Conservation (phyloP, 352 stramenopile species). For the Phytophthora nicotianae region DNA sequence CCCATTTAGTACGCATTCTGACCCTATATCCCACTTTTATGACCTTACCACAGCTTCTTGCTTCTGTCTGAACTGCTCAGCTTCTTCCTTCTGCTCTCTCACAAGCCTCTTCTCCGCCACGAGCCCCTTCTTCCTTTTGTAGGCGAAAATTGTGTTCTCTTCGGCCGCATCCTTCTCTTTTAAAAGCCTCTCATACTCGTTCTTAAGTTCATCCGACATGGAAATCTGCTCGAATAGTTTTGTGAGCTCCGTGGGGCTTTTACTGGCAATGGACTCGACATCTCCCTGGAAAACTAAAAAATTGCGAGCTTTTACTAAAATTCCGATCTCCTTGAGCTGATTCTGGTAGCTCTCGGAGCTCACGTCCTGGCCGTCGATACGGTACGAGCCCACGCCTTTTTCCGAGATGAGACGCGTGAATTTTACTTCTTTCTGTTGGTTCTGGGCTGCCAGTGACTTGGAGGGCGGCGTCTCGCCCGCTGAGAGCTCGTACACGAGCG, state of each 20-base stretch:
- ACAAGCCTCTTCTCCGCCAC: conserved; percentile 91
- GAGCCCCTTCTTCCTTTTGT: conserved; percentile 96
- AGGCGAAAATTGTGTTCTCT: conserved; percentile 94
- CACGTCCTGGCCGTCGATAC: conserved; percentile 79
- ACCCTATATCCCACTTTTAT: not conserved
- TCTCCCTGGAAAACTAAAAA: conserved; percentile 99
- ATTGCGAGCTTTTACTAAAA: conserved; percentile 99
- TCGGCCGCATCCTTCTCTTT: conserved; percentile 94
- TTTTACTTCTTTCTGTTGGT: conserved; percentile 58
- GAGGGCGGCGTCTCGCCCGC: conserved; percentile 59
- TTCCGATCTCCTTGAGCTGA: conserved; percentile 94
- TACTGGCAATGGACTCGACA: conserved; percentile 97
- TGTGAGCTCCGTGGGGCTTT: conserved; percentile 95
- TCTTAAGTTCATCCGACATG: conserved; percentile 82
- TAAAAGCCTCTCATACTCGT: conserved; percentile 84
- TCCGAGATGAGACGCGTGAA: conserved; percentile 95
- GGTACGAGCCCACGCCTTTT: conserved; percentile 89
- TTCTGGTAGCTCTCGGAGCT: conserved; percentile 94
- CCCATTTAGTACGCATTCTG: not conserved
- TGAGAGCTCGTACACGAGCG: conserved; percentile 93
- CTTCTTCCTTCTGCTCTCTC: conserved; percentile 96
- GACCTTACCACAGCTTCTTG: conserved; percentile 56
- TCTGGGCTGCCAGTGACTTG: conserved; percentile 23
- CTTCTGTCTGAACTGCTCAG: conserved; percentile 83
- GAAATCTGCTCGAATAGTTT: conserved; percentile 98